These are phyloP conservation scores for Talaromyces sp. DNA, from an alignment of 2,329 filamentous ascomycete genomes.

Conservation along the genomic window DNA sequence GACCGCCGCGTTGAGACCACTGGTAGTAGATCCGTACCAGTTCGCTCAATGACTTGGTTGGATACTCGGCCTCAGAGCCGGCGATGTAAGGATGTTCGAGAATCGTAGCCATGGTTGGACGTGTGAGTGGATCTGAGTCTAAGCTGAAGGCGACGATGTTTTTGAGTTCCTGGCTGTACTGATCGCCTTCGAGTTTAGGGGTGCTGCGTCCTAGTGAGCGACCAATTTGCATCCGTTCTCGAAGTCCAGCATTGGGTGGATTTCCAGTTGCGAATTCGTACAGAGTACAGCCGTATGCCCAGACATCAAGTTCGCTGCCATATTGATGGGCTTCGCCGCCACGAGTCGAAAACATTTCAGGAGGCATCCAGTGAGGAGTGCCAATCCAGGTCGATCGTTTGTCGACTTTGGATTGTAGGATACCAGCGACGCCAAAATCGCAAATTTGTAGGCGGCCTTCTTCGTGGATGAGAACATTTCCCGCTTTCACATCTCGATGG, in stretches of 20 bases:
- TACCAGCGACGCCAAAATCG: constrained; percentile 64
- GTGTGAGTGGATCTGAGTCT: constrained; percentile 41
- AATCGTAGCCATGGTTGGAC: constrained; percentile 48
- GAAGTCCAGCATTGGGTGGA: constrained; percentile 48
- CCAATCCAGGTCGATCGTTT: constrained; percentile 65
- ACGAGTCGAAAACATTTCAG: constrained; percentile 51
- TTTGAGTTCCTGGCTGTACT: constrained; percentile 45
- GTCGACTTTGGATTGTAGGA: constrained; percentile 57
- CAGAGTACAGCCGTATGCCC: constrained; percentile 51
- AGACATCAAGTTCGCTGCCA: constrained; percentile 51
- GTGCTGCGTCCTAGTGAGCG: constrained; percentile 43
- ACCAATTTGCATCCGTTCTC: constrained; percentile 48
- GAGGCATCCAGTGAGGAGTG: constrained; percentile 66
- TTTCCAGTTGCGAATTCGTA: constrained; percentile 50
- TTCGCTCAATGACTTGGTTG: constrained; percentile 44
- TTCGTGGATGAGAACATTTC: constrained; percentile 63
- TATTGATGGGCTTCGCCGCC: constrained; percentile 42
- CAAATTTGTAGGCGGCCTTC: constrained; percentile 62
- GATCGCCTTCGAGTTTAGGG: constrained; percentile 42
- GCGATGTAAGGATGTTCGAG: constrained; percentile 46
- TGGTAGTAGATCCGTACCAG: constrained; percentile 49
- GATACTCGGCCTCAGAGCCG: constrained; percentile 42
- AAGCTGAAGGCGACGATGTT: constrained; percentile 45
- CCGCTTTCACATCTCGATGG: constrained; percentile 64
- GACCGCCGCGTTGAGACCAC: constrained; percentile 49